Evolutionary conservation across 202 grass and related monocot species (phyloP).

Genomic region (Saccharum hybrid): DNA sequence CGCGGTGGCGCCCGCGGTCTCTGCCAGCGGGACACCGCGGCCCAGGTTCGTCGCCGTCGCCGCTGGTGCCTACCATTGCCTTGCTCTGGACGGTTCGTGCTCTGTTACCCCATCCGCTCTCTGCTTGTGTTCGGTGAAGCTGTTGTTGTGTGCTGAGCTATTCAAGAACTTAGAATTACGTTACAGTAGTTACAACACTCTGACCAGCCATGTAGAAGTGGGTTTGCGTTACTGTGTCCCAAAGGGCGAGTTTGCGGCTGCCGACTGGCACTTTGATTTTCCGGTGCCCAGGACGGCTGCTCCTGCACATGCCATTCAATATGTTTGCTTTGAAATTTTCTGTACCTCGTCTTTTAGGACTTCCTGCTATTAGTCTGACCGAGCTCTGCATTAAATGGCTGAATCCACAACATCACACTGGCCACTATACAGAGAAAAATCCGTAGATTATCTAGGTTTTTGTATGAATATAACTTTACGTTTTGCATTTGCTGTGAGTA

Average conservation of each 20-base stretch:
- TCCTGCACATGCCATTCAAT: background rate
- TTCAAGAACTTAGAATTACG: no score
- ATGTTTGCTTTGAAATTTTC: background rate
- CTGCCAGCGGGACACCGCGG: background rate
- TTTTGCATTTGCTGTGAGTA: background rate
- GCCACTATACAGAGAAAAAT: background rate
- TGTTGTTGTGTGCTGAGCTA: background rate
- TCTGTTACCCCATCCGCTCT: background rate
- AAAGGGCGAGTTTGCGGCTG: background rate
- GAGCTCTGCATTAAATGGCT: background rate
- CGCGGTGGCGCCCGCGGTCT: slow-evolving; percentile 45
- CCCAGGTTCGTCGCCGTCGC: slow-evolving; percentile 70
- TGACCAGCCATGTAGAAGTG: background rate
- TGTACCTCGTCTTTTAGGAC: background rate
- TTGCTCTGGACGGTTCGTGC: slow-evolving; percentile 72
- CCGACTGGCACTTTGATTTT: slow-evolving; percentile 6
- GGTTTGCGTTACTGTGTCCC: background rate
- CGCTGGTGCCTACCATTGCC: slow-evolving; percentile 82
- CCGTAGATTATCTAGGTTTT: slow-evolving; percentile 11
- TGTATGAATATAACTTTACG: slow-evolving; percentile 1
- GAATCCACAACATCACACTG: background rate
- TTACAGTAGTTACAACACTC: background rate
- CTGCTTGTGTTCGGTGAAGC: background rate
- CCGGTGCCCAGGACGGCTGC: no score
- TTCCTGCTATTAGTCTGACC: background rate